phyloP scores from a whole-genome alignment of 2,329 filamentous ascomycete genomes.

The Epichloe gansuensis region DNA sequence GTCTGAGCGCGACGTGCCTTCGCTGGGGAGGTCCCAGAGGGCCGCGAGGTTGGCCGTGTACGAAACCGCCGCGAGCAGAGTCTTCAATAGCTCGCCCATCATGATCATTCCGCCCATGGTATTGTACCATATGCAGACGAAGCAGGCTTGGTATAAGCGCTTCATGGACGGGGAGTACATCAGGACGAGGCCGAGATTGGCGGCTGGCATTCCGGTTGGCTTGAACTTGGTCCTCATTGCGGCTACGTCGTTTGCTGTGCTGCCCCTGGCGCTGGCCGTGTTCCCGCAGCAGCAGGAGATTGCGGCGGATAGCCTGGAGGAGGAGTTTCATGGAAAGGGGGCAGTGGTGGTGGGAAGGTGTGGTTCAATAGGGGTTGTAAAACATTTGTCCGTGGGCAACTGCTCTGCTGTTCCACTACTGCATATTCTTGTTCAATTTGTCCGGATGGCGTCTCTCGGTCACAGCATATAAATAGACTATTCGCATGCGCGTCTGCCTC shows the following conservation, averaged over 20 bases:
- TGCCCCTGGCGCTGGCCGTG: conserved; percentile 79
- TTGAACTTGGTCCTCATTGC: conserved; percentile 83
- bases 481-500: too few species aligned
- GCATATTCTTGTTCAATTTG: not conserved
- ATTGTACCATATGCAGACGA: conserved; percentile 65
- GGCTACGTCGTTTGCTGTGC: conserved; percentile 72
- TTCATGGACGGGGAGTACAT: conserved; percentile 61
- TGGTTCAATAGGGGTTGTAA: conserved; percentile 90
- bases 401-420: not conserved
- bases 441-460: not conserved
- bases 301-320: conserved; percentile 61
- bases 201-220: conserved; percentile 45
- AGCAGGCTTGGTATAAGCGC: conserved; percentile 26
- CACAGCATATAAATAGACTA: not conserved
- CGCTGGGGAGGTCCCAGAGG: conserved; percentile 75
- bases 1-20: conserved; percentile 52
- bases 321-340: conserved; percentile 74
- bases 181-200: conserved; percentile 58
- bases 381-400: not conserved
- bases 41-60: conserved; percentile 82
- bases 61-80: conserved; percentile 83
- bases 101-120: conserved; percentile 91
- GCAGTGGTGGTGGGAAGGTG: conserved; percentile 67
- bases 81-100: conserved; percentile 89
- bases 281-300: conserved; percentile 89